Percentiles rank a stretch among this genome's conserved stretches.
These are phyloP conservation scores for Prinsepia uniflora DNA, from an alignment of 306 rosid genomes.

Conservation along the genomic window DNA sequence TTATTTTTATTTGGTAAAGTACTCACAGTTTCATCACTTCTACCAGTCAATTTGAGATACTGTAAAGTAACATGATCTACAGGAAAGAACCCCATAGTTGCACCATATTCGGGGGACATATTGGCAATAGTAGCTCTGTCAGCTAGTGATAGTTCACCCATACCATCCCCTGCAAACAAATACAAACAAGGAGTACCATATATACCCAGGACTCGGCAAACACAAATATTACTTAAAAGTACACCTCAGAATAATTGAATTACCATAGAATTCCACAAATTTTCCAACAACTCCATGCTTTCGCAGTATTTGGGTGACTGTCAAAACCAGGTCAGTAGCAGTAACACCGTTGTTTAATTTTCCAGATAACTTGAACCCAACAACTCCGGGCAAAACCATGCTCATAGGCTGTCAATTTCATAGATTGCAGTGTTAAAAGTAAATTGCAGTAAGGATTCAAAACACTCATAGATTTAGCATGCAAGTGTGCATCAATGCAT, in stretches of 20 bases:
- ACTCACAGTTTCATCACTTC: conserved; percentile 92
- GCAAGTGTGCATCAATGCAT: background rate
- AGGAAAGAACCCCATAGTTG: conserved; percentile 98
- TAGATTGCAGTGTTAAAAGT: conserved; percentile 22
- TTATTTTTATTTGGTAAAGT: background rate
- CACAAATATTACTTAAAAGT: background rate
- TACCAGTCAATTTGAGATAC: conserved; percentile 87
- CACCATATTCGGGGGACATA: conserved; percentile 99
- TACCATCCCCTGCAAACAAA: conserved; percentile 75
- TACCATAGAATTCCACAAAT: conserved; percentile 93
- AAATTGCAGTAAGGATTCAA: conserved; percentile 15
- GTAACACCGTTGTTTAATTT: conserved; percentile 73
- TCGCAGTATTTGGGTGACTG: conserved; percentile 87
- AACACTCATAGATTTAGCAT: conserved; percentile 9
- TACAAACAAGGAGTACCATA: conserved; percentile 19
- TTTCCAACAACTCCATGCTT: conserved; percentile 96
- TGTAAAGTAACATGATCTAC: conserved; percentile 93
- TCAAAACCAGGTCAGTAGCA: conserved; percentile 90
- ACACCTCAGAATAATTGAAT: conserved; percentile 13
- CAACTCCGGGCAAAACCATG: conserved; percentile 97
- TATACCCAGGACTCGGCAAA: background rate
- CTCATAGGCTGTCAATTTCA: conserved; percentile 76
- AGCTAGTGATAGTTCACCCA: conserved; percentile 85
- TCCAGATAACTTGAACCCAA: conserved; percentile 88
- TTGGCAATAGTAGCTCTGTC: conserved; percentile 98